Base-by-base conservation (phyloP, 2,329 filamentous ascomycete genomes). In the Epichloe amarillans region DNA sequence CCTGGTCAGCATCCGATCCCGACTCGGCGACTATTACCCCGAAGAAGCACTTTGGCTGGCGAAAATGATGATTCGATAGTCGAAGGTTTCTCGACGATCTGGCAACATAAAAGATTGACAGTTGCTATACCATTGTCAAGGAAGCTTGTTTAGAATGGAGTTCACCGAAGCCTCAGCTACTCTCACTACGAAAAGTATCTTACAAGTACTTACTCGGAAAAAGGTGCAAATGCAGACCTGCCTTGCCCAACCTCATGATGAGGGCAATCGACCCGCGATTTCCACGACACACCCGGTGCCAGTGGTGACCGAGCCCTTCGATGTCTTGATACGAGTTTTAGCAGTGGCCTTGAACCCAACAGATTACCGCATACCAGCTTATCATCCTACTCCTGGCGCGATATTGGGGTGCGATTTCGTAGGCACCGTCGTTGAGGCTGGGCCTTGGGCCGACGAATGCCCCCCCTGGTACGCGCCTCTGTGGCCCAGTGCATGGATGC, bases 281-380 rank as follows among this genome's bases (percentile, higher is more conserved):
- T 15, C 12, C 15, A 33, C 21, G 26, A 15, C 14, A n/a, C 42
- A 44, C 15, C 10, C 42, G 7, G 33, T 44, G 15, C 42, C 42
- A 14, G 14, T 21, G 5, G 6, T 44, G 8, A n/a, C 26, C 8
- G 42, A 44, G 12, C 35, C 38, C n/a, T 12, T 49, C 35, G 42
- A 57, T 38, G 51, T 56, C 14, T 46, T 57, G 8, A 47, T 58
- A 10, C 56, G 55, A 3, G 56, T 60, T 4, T 23, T 54, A 2
- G 60, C 61, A 6, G 61, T 63, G 10, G 61, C 52, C 1, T 51
- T 63, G 2, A 65, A 64, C 43, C 63, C 57, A 2, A 58, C 43
- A 14, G 62, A 65, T 49, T 51, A 57, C 54, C 64, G 64, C 46
- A 62, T 61, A 56, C 36, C 55, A 2, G 52, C 38, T 1, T 37